phyloP scores from a whole-genome alignment of 192 early-diverging fungal genomes.

The Borealophlyctis nickersoniae region DNA sequence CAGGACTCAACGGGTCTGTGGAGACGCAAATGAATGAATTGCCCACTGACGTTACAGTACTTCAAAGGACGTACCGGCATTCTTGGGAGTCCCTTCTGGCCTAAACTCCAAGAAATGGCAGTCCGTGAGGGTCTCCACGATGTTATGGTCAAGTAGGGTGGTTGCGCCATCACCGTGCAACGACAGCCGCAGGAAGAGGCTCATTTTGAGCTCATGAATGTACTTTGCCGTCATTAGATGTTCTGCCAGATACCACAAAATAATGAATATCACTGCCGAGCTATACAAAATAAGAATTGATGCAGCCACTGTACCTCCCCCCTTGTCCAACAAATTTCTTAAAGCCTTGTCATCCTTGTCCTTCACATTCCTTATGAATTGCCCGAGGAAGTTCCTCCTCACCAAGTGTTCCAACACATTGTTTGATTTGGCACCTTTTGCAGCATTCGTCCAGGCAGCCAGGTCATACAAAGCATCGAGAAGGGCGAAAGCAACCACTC shows the following conservation, averaged over 20 bases:
- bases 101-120: constrained; percentile 67
- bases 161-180: constrained; percentile 71
- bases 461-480: constrained; percentile 65
- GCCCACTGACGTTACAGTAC: too few species aligned
- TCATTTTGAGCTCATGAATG: constrained; percentile 80
- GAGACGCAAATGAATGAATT: too few species aligned
- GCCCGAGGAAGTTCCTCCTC: constrained; percentile 45
- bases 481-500: constrained; percentile 77
- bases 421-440: constrained; percentile 5
- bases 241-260: not conserved
- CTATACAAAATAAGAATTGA: not conserved
- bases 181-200: constrained; percentile 76
- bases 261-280: not conserved
- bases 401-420: constrained; percentile 35
- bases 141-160: constrained; percentile 70
- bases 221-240: constrained; percentile 41
- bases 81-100: constrained; percentile 52
- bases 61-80: too few species aligned
- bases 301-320: constrained; percentile 24
- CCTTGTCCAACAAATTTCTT: constrained; percentile 27
- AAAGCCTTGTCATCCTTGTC: constrained; percentile 39
- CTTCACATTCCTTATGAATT: constrained; percentile 41
- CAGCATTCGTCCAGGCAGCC: constrained; percentile 10
- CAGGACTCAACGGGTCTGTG: too few species aligned
- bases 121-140: constrained; percentile 73